Conservation (phyloP, 2,329 filamentous ascomycete genomes). For the Gliomastix tumulicola region DNA sequence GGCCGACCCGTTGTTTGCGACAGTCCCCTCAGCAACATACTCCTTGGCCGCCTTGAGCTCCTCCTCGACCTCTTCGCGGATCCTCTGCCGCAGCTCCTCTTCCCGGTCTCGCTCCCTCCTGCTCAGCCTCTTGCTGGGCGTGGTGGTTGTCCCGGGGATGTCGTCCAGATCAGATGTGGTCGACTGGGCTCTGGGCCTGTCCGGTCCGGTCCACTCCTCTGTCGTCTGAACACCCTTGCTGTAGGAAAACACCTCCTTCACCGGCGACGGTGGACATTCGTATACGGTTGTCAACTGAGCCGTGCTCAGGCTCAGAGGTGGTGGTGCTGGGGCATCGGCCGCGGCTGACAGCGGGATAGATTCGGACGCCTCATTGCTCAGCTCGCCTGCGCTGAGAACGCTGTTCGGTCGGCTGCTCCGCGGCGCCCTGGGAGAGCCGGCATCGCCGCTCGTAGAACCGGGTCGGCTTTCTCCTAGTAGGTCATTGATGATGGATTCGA, state of each 20-base stretch:
- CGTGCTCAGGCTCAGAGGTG: slow-evolving; percentile 65
- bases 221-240: slow-evolving; percentile 94
- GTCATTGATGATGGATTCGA: slow-evolving; percentile 79
- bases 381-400: slow-evolving; percentile 72
- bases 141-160: slow-evolving; percentile 43
- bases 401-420: slow-evolving; percentile 78
- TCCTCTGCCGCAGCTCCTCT: slow-evolving; percentile 78
- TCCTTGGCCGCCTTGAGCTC: slow-evolving; percentile 72
- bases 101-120: slow-evolving; percentile 75
- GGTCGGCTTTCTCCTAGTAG: slow-evolving; percentile 75
- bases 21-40: slow-evolving; percentile 38
- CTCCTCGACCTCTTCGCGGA: slow-evolving; percentile 86
- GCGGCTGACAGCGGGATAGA: slow-evolving; percentile 38
- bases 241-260: slow-evolving; percentile 86
- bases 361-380: slow-evolving; percentile 69
- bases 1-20: slow-evolving; percentile 16
- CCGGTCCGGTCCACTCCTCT: slow-evolving; percentile 59
- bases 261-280: slow-evolving; percentile 69
- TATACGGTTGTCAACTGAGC: slow-evolving; percentile 69
- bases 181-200: slow-evolving; percentile 34
- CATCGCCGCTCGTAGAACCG: slow-evolving; percentile 54
- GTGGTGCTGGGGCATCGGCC: slow-evolving; percentile 18
- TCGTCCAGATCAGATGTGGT: slow-evolving; percentile 55
- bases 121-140: slow-evolving; percentile 67
- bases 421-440: slow-evolving; percentile 53